Evolutionary conservation across 305 asterid species (phyloP), one percentile per base, ranked within the genome.

Genomic region (Stenogyne calaminthoides): DNA sequence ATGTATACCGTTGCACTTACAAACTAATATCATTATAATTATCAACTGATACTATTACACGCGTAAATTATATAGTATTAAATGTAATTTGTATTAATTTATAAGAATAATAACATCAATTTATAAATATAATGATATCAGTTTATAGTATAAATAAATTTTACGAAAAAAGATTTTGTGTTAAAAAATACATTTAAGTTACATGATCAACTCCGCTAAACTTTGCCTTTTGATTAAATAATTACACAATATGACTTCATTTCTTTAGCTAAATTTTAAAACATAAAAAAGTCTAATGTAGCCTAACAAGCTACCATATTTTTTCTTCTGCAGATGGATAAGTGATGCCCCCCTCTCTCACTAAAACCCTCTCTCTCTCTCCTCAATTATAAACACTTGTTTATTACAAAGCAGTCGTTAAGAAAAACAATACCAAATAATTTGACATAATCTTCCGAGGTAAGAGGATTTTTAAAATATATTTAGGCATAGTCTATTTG

Each of bases 401-500:
- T n/a, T 20, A 32, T 55, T 18, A n/a, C 0, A 27, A 15, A 52
- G 27, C 36, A 6, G 56, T 25, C 14, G 70, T 64, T 37, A 76
- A 27, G 32, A 71, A 70, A 73, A 70, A 64, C 75, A 76, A 56
- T 64, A 77, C 16, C 56, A 63, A 65, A 58, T 73, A 16, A 70
- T 39, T 72, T 68, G 83, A 70, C 69, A 63, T 66, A 49, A 69
- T 82, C 73, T 57, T 75, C 81, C 80, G 10, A 68, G 62, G 37
- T 69, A 58, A 65, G 70, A 76, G 75, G 75, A 60, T 25, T 55
- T n/a, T 39, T 59, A 32, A 14, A 22, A 49, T 52, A 58, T 42
- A 52, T 55, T 52, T 16, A 19, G 40, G n/a, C 86, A 71, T 7
- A n/a, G 81, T 51, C 82, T 67, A 78, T 74, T 84, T 74, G 90